phyloP scores from a whole-genome alignment of 2,329 filamentous ascomycete genomes.

The Ilyonectria robusta region DNA sequence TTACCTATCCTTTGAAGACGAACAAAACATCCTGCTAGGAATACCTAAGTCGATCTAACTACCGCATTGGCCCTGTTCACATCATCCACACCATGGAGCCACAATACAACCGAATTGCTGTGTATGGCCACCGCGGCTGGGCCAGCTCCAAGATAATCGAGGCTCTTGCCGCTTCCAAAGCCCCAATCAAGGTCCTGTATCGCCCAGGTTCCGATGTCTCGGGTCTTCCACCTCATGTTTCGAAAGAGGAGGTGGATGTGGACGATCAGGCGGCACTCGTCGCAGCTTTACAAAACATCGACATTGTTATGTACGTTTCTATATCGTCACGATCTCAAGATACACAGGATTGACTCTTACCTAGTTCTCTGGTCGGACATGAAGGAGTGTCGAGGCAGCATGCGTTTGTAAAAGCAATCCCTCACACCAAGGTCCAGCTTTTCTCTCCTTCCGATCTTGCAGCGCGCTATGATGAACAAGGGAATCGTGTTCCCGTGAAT shows the following conservation, averaged over 20 bases:
- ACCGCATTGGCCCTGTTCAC: too few relatives aligned
- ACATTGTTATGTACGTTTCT: constrained; percentile 18
- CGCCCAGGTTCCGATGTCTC: constrained; percentile 9
- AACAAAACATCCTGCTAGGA: too few relatives aligned
- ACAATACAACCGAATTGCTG: constrained; percentile 17
- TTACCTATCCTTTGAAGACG: neutral
- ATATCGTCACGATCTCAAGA: neutral
- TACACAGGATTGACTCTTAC: too few relatives aligned
- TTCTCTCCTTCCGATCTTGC: constrained; percentile 22
- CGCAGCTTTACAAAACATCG: constrained; percentile 7
- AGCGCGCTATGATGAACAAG: constrained; percentile 8
- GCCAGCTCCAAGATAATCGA: constrained; percentile 16
- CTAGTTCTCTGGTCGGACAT: constrained; percentile 16
- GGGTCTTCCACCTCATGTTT: neutral
- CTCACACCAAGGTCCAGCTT: neutral
- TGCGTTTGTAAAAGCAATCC: constrained; percentile 12
- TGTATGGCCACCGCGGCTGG: constrained; percentile 22
- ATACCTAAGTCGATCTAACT: too few relatives aligned
- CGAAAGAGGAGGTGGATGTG: constrained; percentile 11
- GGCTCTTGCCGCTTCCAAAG: constrained; percentile 3
- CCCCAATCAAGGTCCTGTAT: constrained; percentile 16
- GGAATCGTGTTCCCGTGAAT: constrained; percentile 4
- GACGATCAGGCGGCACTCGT: constrained; percentile 4
- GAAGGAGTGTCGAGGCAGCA: constrained; percentile 14
- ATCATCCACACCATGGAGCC: neutral